phyloP scores from a whole-genome alignment of 768 basidiomycete genomes.

The Russula compacta region DNA sequence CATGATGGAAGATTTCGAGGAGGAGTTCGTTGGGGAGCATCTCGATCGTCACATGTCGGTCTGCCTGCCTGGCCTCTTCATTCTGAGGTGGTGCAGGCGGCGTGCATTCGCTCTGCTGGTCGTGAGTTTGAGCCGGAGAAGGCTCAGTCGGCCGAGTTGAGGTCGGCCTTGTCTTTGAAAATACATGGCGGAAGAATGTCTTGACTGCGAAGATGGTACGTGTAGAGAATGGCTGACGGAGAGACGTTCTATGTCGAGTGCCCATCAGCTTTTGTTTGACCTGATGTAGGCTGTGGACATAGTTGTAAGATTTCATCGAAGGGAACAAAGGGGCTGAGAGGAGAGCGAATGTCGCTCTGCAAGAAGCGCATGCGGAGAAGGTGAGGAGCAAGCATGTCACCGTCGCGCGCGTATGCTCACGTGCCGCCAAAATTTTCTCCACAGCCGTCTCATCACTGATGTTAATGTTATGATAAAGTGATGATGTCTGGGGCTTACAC shows the following conservation, averaged over 20 bases:
- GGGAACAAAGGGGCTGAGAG: background rate
- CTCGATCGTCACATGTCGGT: background rate
- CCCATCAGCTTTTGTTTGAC: too few species aligned
- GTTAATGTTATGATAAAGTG: too few species aligned
- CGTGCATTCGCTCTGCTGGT: background rate
- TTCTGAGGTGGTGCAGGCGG: background rate
- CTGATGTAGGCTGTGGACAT: background rate
- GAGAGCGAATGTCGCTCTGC: background rate
- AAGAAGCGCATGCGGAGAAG: too few species aligned
- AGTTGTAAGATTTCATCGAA: background rate
- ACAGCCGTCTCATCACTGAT: too few species aligned
- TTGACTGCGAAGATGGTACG: background rate
- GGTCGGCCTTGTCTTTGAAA: background rate
- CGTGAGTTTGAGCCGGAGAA: background rate
- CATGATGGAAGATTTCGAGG: background rate
- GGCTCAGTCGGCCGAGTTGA: background rate
- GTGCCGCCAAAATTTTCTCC: too few species aligned
- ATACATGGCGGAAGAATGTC: background rate
- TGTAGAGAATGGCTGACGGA: background rate
- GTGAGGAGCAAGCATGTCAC: too few species aligned
- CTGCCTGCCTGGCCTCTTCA: too few species aligned
- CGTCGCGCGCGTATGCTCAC: too few species aligned
- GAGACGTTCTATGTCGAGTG: background rate
- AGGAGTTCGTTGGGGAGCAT: constrained; percentile 1
- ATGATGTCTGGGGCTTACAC: too few species aligned